Percentiles rank a stretch among this genome's conserved stretches.
phyloP scores from a whole-genome alignment of 805 yeast species.

The Pichia californica region DNA sequence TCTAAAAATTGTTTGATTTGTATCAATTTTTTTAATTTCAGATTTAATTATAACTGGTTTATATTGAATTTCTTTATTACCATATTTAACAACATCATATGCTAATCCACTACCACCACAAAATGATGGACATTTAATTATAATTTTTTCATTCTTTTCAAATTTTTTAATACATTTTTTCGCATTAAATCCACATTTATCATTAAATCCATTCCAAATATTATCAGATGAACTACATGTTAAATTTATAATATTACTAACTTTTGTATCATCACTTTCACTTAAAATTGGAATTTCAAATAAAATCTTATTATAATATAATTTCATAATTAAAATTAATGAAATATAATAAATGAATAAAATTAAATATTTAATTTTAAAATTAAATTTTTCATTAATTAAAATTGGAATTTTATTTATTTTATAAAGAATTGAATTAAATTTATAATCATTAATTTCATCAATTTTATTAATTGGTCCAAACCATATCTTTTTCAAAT shows the following conservation, averaged over 20 bases:
- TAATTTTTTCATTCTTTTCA: constrained; percentile 34
- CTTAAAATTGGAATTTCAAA: not conserved
- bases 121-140: constrained; percentile 79
- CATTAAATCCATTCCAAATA: constrained; percentile 74
- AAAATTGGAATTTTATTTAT: not conserved
- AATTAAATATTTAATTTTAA: not conserved
- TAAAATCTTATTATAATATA: not conserved
- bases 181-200: constrained; percentile 69
- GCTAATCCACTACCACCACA: constrained; percentile 59
- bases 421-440: no score
- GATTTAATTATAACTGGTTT: constrained; percentile 63
- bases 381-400: not conserved
- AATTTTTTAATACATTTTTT: constrained; percentile 38
- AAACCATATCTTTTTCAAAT: constrained; percentile 43
- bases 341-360: not conserved
- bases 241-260: constrained; percentile 23
- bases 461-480: constrained; percentile 42
- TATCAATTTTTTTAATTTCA: constrained; percentile 43
- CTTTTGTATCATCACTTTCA: not conserved
- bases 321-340: not conserved
- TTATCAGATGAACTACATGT: constrained; percentile 41
- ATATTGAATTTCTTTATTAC: constrained; percentile 60
- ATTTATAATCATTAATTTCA: not conserved
- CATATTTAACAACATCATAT: constrained; percentile 70
- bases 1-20: constrained; percentile 42